Conservation (phyloP, 495 filamentous ascomycete genomes). For the Penicillium argentinense region DNA sequence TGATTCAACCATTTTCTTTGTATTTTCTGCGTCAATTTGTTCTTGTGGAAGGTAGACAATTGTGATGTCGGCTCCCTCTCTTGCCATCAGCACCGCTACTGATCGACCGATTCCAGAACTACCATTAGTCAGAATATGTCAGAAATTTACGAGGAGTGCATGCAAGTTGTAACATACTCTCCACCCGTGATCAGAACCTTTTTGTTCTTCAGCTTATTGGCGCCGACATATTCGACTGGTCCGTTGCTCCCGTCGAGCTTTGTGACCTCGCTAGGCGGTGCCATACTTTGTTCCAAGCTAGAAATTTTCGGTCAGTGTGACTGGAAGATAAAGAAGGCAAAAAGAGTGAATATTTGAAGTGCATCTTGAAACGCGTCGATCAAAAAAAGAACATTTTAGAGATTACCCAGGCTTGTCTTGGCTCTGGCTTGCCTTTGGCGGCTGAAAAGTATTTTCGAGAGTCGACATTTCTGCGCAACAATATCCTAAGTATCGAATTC, state of each 20-base stretch:
- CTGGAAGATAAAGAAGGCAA: too few species aligned
- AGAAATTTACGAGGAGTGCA: too few species aligned
- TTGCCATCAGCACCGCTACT: constrained; percentile 53
- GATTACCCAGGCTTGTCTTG: background rate
- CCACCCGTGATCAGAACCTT: constrained; percentile 58
- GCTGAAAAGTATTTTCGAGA: background rate
- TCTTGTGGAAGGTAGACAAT: constrained; percentile 54
- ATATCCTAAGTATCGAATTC: too few species aligned
- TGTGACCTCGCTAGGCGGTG: constrained; percentile 16
- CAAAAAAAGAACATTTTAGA: too few species aligned
- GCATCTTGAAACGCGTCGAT: too few species aligned
- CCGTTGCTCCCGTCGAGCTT: constrained; percentile 29
- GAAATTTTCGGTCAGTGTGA: background rate
- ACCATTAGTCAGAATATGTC: too few species aligned
- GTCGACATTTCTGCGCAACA: too few species aligned
- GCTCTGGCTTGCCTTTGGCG: background rate
- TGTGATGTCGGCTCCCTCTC: constrained; percentile 52
- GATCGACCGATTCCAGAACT: constrained; percentile 53
- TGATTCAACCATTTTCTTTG: constrained; percentile 48
- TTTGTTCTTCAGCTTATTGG: constrained; percentile 49
- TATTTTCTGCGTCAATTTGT: constrained; percentile 51
- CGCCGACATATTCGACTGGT: constrained; percentile 46
- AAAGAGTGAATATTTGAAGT: too few species aligned
- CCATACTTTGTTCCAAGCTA: constrained; percentile 3
- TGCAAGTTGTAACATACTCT: constrained; percentile 50